Conservation (phyloP, 495 filamentous ascomycete genomes). For the Rostrohypoxylon terebratum region DNA sequence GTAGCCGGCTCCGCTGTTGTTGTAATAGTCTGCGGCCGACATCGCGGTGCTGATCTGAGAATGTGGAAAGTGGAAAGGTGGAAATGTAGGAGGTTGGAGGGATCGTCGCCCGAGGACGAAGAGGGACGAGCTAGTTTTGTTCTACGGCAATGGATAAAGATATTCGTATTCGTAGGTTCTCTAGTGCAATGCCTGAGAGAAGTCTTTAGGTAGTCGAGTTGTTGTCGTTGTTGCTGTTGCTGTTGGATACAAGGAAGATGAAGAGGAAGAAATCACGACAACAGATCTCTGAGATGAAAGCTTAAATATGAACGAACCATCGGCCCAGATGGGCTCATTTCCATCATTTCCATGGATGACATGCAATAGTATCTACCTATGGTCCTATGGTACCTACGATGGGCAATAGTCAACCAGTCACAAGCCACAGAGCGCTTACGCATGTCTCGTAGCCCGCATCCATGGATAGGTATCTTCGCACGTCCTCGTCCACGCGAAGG, state of each 20-base stretch:
- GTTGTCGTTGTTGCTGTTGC: no score
- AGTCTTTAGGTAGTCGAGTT: slow-evolving; percentile 7
- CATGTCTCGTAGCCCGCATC: background rate
- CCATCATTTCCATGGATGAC: slow-evolving; percentile 16
- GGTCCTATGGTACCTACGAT: no score
- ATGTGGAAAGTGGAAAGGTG: no score
- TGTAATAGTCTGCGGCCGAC: slow-evolving; percentile 55
- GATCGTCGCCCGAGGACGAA: background rate
- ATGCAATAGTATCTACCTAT: no score
- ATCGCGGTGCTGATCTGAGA: slow-evolving; percentile 37
- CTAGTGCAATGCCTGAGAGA: background rate
- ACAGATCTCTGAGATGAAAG: slow-evolving; percentile 3
- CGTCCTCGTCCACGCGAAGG: background rate
- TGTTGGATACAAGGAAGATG: background rate
- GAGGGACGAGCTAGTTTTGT: background rate
- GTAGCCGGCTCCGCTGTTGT: slow-evolving; percentile 42
- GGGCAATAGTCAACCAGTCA: slow-evolving; percentile 16
- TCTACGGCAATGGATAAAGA: background rate
- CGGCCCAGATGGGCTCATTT: no score
- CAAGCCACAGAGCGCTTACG: slow-evolving; percentile 26
- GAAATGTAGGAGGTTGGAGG: background rate
- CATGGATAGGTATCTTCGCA: no score
- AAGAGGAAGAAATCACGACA: background rate
- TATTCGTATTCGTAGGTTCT: background rate
- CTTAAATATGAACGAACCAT: slow-evolving; percentile 12